A percentile compares a stretch with the other conserved stretches of the same genome.
Evolutionary conservation across 176 grass and related monocot genomes (phyloP).

Genomic region (Neostapfia colusana): DNA sequence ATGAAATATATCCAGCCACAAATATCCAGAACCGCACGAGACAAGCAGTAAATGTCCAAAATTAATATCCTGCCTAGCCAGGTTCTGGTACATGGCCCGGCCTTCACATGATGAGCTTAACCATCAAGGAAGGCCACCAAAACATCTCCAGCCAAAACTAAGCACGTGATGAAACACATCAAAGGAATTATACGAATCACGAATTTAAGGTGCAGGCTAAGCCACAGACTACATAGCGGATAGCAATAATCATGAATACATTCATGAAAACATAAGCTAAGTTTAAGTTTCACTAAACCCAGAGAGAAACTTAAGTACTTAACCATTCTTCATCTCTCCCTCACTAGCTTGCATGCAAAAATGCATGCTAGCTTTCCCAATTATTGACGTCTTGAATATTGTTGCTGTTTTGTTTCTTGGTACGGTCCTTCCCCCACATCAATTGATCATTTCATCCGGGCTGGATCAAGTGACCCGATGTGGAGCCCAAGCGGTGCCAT

Average conservation of each 20-base stretch:
- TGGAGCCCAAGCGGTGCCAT: constrained; percentile 51
- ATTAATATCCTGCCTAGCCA: constrained; percentile 19
- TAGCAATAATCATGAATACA: background rate
- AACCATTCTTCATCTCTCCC: no score
- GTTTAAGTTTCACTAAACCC: constrained; percentile 10
- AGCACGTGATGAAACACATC: background rate
- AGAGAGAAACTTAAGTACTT: no score
- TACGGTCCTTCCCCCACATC: no score
- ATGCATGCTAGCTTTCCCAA: no score
- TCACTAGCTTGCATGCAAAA: no score
- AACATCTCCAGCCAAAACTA: background rate
- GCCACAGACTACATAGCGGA: background rate
- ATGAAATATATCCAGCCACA: constrained; percentile 48
- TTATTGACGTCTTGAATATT: no score
- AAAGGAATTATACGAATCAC: background rate
- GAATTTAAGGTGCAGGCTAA: background rate
- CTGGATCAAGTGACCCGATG: constrained; percentile 62
- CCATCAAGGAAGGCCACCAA: background rate
- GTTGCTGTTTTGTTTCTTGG: no score
- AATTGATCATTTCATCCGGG: constrained; percentile 51
- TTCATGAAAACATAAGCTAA: background rate
- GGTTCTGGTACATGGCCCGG: constrained; percentile 21
- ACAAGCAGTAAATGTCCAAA: constrained; percentile 39
- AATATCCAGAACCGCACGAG: constrained; percentile 14
- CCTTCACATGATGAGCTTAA: constrained; percentile 33